These are phyloP conservation scores for Stylosanthes scabra DNA, from an alignment of 331 rosid genomes.

Conservation along the genomic window DNA sequence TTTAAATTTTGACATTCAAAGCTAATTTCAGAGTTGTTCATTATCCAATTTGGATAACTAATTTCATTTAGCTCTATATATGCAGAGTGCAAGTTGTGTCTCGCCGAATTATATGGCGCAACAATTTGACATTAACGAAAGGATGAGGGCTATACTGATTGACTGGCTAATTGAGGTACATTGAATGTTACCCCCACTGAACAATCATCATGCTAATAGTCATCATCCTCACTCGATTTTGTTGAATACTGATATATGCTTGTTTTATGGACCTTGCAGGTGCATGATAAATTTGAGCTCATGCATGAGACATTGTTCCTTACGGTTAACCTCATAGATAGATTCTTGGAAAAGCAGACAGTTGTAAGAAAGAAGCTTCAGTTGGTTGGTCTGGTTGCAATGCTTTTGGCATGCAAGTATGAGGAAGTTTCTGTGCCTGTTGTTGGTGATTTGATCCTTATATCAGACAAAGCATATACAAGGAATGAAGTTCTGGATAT, in stretches of 20 bases:
- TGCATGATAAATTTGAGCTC: conserved; percentile 93
- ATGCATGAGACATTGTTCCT: conserved; percentile 94
- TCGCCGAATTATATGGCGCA: conserved; percentile 69
- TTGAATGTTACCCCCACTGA: conserved; percentile 17
- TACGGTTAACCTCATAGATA: conserved; percentile 76
- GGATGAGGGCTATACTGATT: conserved; percentile 90
- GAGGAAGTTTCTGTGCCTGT: conserved; percentile 96
- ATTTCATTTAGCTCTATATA: conserved; percentile 4
- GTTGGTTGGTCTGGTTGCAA: conserved; percentile 93
- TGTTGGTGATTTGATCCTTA: conserved; percentile 84
- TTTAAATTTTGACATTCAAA: conserved; percentile 8
- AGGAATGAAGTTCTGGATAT: conserved; percentile 81
- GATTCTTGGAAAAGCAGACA: conserved; percentile 69
- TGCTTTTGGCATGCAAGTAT: conserved; percentile 98
- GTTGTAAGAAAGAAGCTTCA: conserved; percentile 94
- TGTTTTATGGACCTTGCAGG: conserved; percentile 55
- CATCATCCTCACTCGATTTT: conserved; percentile 6
- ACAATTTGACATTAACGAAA: conserved; percentile 89
- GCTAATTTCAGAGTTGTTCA: conserved; percentile 2
- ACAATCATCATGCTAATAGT: conserved; percentile 40
- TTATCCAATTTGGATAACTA: conserved; percentile 38
- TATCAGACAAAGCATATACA: conserved; percentile 91
- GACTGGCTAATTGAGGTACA: conserved; percentile 98
- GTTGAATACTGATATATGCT: conserved; percentile 10
- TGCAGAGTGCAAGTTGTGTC: conserved; percentile 75